These are phyloP conservation scores for Rhodotorula sphaerocarpa DNA, from an alignment of 768 basidiomycete genomes.

Conservation along the genomic window DNA sequence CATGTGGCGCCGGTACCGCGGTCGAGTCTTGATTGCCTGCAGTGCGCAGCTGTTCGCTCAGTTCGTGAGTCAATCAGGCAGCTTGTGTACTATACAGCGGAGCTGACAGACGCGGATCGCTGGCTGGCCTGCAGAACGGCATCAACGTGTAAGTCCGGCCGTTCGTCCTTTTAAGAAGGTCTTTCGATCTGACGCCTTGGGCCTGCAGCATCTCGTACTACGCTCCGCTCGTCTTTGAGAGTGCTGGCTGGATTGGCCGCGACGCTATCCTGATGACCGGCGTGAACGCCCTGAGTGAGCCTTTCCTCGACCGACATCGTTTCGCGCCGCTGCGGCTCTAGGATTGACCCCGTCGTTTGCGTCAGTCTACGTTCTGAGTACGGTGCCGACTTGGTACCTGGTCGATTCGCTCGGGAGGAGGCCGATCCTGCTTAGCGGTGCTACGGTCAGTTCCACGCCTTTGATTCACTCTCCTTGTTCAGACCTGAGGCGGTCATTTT, in stretches of 20 bases:
- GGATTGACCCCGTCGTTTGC: constrained; percentile 41
- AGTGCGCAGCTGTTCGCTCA: constrained; percentile 93
- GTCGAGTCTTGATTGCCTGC: constrained; percentile 84
- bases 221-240: constrained; percentile 73
- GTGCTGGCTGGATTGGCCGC: constrained; percentile 90
- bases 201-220: constrained; percentile 62
- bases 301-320: too few relatives aligned
- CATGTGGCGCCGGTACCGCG: constrained; percentile 83
- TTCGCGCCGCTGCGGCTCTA: constrained; percentile 64
- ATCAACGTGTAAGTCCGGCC: constrained; percentile 63
- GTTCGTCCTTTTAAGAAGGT: too few relatives aligned
- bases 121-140: too few relatives aligned
- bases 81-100: too few relatives aligned
- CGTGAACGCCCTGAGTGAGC: constrained; percentile 59
- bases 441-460: constrained; percentile 49
- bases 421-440: constrained; percentile 75
- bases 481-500: too few relatives aligned
- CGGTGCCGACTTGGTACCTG: constrained; percentile 68
- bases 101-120: too few relatives aligned
- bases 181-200: too few relatives aligned
- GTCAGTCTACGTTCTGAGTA: constrained; percentile 12
- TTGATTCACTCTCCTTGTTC: constrained; percentile 49
- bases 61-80: constrained; percentile 65
- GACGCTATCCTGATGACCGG: constrained; percentile 94
- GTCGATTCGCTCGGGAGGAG: constrained; percentile 87